Base-by-base conservation (phyloP, 495 filamentous ascomycete genomes). In the Podospora comata region DNA sequence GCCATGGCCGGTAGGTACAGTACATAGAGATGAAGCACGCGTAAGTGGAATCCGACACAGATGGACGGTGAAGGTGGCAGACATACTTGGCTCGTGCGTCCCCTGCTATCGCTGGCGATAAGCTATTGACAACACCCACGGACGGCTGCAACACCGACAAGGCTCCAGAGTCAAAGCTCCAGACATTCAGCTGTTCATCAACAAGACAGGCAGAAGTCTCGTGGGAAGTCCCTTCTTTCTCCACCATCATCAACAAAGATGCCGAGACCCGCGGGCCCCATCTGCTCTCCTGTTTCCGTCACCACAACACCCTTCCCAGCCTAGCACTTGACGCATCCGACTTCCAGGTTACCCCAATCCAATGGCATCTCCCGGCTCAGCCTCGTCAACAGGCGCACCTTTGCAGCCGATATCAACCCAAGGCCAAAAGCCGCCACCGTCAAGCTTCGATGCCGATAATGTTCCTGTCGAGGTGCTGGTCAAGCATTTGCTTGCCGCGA, bases 401-500 rank as follows among this genome's bases (percentile, higher is more conserved):
- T 44, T 70, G 11, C 72, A 32, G 27, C 70, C 74, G 7, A 62
- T 27, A 4, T 67, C 72, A 16, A 55, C 57, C 27, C 2, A 61
- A 16, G 59, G 27, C 59, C 59, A 32, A 26, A 27, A 61, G 16
- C 30, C 27, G 1, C 60, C 60, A 32, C 16, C 59, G 19, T 20
- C 27, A 20, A 23, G 9, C 30, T 72, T 75, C 68, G 61, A 70
- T 53, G 39, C 71, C 60, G 70, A 74, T 64, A 71, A 80, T 65
- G 76, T 86, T 15, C 74, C 85, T 16, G 85, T 95, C 64, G 91
- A 95, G 66, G 87, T 85, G 3, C 87, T 97, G 30, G 90, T 97
- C 58, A 83, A 85, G 2, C 87, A 96, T 80, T 91, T 98, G 30
- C 85, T 97, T 18, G 89, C 89, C 55, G 91, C 96, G 3, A 99